These are phyloP conservation scores for Coprinopsis cinerea DNA, from an alignment of 768 basidiomycete genomes.

Conservation along the genomic window DNA sequence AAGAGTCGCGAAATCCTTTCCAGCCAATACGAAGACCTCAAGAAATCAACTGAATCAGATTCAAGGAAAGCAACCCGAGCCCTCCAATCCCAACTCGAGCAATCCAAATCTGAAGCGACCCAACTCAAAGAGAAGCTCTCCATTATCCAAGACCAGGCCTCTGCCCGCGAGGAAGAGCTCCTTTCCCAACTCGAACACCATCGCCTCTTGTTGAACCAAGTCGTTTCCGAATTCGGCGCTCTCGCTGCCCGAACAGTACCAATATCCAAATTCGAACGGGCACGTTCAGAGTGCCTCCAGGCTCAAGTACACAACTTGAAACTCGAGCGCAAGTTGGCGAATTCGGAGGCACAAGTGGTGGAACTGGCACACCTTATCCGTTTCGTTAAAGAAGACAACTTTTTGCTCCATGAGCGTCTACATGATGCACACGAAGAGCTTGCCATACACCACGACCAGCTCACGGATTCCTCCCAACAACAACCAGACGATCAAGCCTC, in stretches of 20 bases:
- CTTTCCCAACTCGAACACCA: conserved; percentile 47
- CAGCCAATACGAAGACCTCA: conserved; percentile 34
- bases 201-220: conserved; percentile 35
- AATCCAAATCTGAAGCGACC: conserved; percentile 30
- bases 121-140: conserved; percentile 27
- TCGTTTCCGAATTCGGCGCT: conserved; percentile 27
- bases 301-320: conserved; percentile 26
- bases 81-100: conserved; percentile 32
- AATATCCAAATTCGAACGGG: conserved; percentile 25
- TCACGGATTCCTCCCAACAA: no score
- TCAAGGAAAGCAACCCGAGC: conserved; percentile 24
- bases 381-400: conserved; percentile 47
- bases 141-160: conserved; percentile 24
- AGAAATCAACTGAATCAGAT: conserved; percentile 37
- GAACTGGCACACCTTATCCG: conserved; percentile 62
- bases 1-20: conserved; percentile 46
- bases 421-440: conserved; percentile 30
- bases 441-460: conserved; percentile 21
- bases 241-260: conserved; percentile 29
- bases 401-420: conserved; percentile 31
- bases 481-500: no score
- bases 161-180: conserved; percentile 39
- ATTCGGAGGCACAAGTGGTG: conserved; percentile 59
- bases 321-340: conserved; percentile 63
- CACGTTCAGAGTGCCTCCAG: conserved; percentile 34